Evolutionary conservation across 495 filamentous ascomycete genomes (phyloP), one percentile per base, ranked within the genome.

Genomic region (Lepraria neglecta): DNA sequence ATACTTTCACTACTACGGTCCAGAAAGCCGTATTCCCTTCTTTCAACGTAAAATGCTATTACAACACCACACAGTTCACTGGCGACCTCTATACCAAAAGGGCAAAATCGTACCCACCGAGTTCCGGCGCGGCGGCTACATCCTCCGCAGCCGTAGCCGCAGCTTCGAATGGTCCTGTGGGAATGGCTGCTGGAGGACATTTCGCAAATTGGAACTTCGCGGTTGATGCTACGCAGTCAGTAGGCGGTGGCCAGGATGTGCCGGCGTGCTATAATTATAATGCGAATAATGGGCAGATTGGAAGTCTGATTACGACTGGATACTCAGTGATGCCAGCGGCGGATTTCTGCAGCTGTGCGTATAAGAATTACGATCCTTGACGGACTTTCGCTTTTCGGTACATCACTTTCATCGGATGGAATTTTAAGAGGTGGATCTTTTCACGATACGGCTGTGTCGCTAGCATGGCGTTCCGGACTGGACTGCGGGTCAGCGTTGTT

Each of bases 61-160:
- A 75, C 71, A 78, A 77, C 58, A 58, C 68, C 43, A 84, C 81
- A 0, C 71, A 63, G 0, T 71, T 85, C 66, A 65, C 74, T 24
- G 82, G 70, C 1, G 76, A 66, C 12, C 72, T 85, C 4, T 85
- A 81, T 68, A 84, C 82, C 24, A 76, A 76, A 53, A 73, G 73
- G 69, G 65, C 67, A 24, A 76, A 72, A 35, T 65, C 61, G 6
- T 78, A 74, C 59, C 77, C 77, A 5, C 57, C 67, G 12, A 33
- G 40, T 15, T 30, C 60, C 11, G 59, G 53, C 21, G 38, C 48
- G 9, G 27, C 33, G 14, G 19, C 51, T 0, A 35, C 52, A 19
- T 38, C 64, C 1, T 65, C 67, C 4, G 31, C 59, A 3, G 69
- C 59, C 15, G 51, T 55, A 15, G 38, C 59, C 6, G 24, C n/a